Base-by-base conservation (phyloP, 2,329 filamentous ascomycete species). In the Myriosclerotinia curreyana region DNA sequence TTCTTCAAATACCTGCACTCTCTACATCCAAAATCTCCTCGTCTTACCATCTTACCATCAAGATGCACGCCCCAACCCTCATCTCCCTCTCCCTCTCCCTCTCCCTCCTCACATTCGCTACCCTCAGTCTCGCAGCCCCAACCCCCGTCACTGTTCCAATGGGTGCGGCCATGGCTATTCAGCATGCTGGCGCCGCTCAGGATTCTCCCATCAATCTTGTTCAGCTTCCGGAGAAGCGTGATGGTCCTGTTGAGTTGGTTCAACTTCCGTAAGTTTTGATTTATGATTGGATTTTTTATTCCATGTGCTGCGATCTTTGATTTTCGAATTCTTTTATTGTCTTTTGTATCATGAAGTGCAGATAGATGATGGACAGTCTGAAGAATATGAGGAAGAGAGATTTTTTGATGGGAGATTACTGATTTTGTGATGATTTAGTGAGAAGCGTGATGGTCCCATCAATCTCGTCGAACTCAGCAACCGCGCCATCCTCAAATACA, bases 31-130 rank as follows among this genome's bases (percentile, higher is more conserved):
- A 11, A n/a, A 8, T 7, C 20, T 34, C n/a, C 12, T 9, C 15
- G 31, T 11, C 11, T 34, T 15, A 52, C 36, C n/a, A 11, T 9
- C 22, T 49, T 28, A 11, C 34, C 25, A 12, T 50, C 52, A 42
- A 58, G 3, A 63, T 63, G 61, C 52, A 34, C 12, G 20, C 14
- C 22, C 20, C 52, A 42, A 42, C 4, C 17, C 40, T 50, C 60
- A 42, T 51, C 31, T n/a, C n/a, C n/a, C 12, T 63, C 44, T 59
- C 20, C 25, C 20, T 58, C 42, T n/a, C n/a, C n/a, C 12, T 63
- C 44, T 59, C 20, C 25, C 20, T 58, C 42, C 34, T 63, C 53
- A 2, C 34, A 25, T 38, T 58, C 14, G 22, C 48, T 20, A 22
- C 34, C n/a, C 22, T 63, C 17, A 42, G 52, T 12, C 2, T 63